Evolutionary conservation across 192 early-diverging fungal genomes (phyloP).

Genomic region (Oehlia diaphana): DNA sequence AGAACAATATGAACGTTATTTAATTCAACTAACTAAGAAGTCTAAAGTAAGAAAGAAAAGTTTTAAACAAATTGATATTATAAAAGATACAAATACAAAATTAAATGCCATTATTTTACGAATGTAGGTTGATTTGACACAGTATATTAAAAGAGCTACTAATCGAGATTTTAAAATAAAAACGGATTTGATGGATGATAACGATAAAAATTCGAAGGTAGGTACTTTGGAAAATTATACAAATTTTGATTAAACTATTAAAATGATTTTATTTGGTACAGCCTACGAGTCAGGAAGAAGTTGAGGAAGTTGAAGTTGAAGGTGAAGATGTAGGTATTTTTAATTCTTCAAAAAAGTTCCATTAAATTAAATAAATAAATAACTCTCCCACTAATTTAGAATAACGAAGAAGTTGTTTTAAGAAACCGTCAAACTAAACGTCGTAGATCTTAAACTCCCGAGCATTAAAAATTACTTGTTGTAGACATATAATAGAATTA

Average conservation of each 20-base stretch:
- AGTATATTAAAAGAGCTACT: slow-evolving; percentile 76
- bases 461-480: too few species aligned
- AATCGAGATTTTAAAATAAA: slow-evolving; percentile 78
- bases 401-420: neutral
- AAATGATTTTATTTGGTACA: neutral
- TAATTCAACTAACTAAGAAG: slow-evolving; percentile 69
- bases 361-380: neutral
- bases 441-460: neutral
- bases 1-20: slow-evolving; percentile 75
- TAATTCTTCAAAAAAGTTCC: neutral
- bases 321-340: neutral
- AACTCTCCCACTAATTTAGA: neutral
- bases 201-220: slow-evolving; percentile 25
- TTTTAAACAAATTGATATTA: neutral
- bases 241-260: neutral
- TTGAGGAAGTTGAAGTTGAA: neutral
- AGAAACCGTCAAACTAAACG: neutral
- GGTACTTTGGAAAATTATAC: neutral
- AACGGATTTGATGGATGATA: slow-evolving; percentile 44
- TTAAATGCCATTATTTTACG: neutral
- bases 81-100: neutral
- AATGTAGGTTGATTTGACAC: slow-evolving; percentile 55
- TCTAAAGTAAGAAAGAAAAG: slow-evolving; percentile 50
- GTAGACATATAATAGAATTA: too few species aligned
- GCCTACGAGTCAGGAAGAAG: neutral